phyloP scores from a whole-genome alignment of 2,329 filamentous ascomycete species.

The Didymella pinodella region DNA sequence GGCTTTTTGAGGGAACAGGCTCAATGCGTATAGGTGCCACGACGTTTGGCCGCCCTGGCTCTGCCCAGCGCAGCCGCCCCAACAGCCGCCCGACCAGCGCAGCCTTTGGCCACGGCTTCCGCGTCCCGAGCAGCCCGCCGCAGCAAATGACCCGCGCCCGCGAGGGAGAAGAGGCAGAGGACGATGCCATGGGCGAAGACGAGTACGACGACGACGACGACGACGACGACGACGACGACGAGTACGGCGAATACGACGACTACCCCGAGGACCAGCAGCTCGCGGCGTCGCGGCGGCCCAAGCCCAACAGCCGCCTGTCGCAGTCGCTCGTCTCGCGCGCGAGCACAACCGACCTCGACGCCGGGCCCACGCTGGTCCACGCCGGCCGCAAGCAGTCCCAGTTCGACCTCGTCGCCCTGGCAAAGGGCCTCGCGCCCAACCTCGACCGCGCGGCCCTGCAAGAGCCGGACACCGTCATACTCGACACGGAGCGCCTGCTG shows the following conservation, averaged over 20 bases:
- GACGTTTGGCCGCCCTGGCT: slow-evolving; percentile 38
- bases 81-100: slow-evolving; percentile 39
- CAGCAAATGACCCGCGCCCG: slow-evolving; percentile 22
- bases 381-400: slow-evolving; percentile 56
- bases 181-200: slow-evolving; percentile 45
- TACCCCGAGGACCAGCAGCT: slow-evolving; percentile 57
- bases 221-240: slow-evolving; percentile 46
- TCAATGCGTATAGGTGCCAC: slow-evolving; percentile 39
- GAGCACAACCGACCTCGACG: slow-evolving; percentile 40
- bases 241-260: slow-evolving; percentile 53
- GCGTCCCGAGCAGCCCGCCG: slow-evolving; percentile 50
- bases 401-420: slow-evolving; percentile 73
- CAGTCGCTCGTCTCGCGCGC: slow-evolving; percentile 49
- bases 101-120: slow-evolving; percentile 33
- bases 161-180: slow-evolving; percentile 28
- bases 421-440: slow-evolving; percentile 70
- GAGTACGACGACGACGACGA: slow-evolving; percentile 38
- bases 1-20: slow-evolving; percentile 39
- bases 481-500: slow-evolving; percentile 77
- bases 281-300: slow-evolving; percentile 47
- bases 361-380: slow-evolving; percentile 36
- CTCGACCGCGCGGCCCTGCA: slow-evolving; percentile 66
- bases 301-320: slow-evolving; percentile 35
- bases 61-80: slow-evolving; percentile 39
- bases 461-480: slow-evolving; percentile 75